These are phyloP conservation scores for Diplodia seriata DNA, from an alignment of 2,329 filamentous ascomycete genomes.

Conservation along the genomic window DNA sequence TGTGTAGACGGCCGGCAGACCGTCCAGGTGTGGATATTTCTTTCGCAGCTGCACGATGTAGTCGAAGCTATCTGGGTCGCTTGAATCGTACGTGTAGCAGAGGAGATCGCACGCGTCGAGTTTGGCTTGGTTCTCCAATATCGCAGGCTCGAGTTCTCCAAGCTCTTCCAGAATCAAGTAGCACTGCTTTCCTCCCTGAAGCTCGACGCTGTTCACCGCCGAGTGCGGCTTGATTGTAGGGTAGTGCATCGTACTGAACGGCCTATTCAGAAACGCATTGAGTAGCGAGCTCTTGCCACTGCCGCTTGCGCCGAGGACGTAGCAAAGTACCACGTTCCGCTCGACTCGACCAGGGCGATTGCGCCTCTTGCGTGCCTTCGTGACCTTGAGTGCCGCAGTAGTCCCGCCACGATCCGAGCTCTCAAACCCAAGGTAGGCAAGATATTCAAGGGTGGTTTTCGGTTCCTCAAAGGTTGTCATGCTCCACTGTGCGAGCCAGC, in stretches of 20 bases:
- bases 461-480: constrained; percentile 99
- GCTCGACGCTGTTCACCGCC: constrained; percentile 94
- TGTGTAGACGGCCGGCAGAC: constrained; percentile 89
- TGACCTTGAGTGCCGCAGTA: constrained; percentile 88
- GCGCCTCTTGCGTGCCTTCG: constrained; percentile 86
- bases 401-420: constrained; percentile 74
- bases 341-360: constrained; percentile 84
- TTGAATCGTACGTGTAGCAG: constrained; percentile 96
- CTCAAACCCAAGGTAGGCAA: constrained; percentile 96
- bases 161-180: constrained; percentile 96
- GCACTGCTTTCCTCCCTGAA: constrained; percentile 94
- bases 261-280: constrained; percentile 87
- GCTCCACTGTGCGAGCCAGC: constrained; percentile 98
- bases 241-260: constrained; percentile 82
- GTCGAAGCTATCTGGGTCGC: constrained; percentile 92
- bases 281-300: constrained; percentile 92
- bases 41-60: constrained; percentile 84
- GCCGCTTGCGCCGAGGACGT: constrained; percentile 82
- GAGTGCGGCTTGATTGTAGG: constrained; percentile 95
- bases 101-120: constrained; percentile 92
- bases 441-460: constrained; percentile 92
- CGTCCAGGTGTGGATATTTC: constrained; percentile 81
- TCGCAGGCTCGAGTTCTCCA: constrained; percentile 91
- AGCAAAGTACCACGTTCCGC: constrained; percentile 92
- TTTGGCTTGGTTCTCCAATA: constrained; percentile 89